Base-by-base conservation (phyloP, 106 monocot species). In the Dioscorea zingiberensis region DNA sequence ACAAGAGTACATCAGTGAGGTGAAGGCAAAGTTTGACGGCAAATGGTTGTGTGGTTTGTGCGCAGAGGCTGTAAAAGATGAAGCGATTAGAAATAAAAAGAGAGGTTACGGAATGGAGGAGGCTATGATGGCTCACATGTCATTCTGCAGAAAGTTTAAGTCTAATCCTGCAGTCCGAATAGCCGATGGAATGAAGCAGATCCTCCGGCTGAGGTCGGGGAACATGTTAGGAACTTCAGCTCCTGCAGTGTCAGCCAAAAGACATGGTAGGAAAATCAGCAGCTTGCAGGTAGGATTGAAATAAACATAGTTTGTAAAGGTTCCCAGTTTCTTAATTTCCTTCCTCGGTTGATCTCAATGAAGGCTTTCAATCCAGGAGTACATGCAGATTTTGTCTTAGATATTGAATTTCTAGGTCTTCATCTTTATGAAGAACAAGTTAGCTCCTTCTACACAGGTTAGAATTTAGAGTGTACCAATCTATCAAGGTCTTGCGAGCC, bases 121-220 rank as follows among this genome's bases (percentile, higher is more conserved):
- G 26, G 81, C 76, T 2, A 51, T 81, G 45, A 61, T 25, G 21
- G 75, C 69, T 7, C 80, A 81, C 27, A 76, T 68, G 75, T 68
- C 72, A 4, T 81, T 76, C 63, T 76, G 72, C 63, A 29, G 62
- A 17, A 62, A 51, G 55, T 56, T 68, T 17, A 69, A 69, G 58
- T 67, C 76, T 0, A 84, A 79, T 48, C 84, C 84, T 2, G 84
- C 84, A 1, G 59, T 72, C 26, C 54, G 38, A 27, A 79, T 84
- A 22, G 84, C 76, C 0, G 79, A 84, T 13, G 84, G 84, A 38
- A 84, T 84, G 80, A 47, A 65, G 48, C 84, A 76, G 60, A 84
- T 84, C 75, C 75, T 84, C 1, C 58, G 79, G 32, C 48, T 72
- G 56, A 64, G 80, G 64, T 84, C 79, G 4, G 65, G 61, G 4